Conservation (phyloP, 1,284 basidiomycete genomes). For the Puccinia novopanici region DNA sequence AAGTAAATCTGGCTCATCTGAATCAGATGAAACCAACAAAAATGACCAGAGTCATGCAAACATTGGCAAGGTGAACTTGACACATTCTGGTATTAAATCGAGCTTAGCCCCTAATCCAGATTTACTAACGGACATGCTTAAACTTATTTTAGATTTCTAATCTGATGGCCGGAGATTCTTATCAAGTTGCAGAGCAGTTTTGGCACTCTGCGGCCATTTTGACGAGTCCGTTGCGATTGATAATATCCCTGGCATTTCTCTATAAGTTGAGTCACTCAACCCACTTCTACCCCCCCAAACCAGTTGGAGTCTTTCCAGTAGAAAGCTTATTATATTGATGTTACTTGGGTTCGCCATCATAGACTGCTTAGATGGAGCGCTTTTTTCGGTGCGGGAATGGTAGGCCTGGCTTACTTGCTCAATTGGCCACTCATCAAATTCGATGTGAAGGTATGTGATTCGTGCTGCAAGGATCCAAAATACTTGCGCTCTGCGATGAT, state of each 20-base stretch:
- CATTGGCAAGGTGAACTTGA: constrained; percentile 66
- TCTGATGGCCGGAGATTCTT: constrained; percentile 67
- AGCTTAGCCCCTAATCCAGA: neutral
- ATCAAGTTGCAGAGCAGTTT: constrained; percentile 71
- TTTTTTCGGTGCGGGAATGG: constrained; percentile 34
- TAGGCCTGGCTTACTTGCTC: constrained; percentile 44
- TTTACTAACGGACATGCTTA: constrained; percentile 58
- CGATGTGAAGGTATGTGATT: constrained; percentile 35
- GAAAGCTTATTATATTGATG: constrained; percentile 12
- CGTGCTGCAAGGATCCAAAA: neutral
- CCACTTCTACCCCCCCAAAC: neutral
- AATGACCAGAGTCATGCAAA: constrained; percentile 61
- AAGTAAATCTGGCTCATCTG: constrained; percentile 5
- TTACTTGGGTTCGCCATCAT: neutral
- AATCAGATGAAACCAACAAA: constrained; percentile 24
- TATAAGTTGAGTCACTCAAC: constrained; percentile 20
- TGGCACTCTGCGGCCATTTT: constrained; percentile 67
- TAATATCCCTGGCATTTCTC: constrained; percentile 38
- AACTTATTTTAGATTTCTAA: constrained; percentile 39
- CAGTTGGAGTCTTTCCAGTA: neutral
- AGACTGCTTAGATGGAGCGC: constrained; percentile 45
- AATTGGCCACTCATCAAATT: constrained; percentile 51
- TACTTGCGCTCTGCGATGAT: neutral
- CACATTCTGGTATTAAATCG: neutral
- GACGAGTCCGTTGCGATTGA: constrained; percentile 38